phyloP scores from a whole-genome alignment of 1,139 yeast genomes.

The Blastobotrys proliferans region DNA sequence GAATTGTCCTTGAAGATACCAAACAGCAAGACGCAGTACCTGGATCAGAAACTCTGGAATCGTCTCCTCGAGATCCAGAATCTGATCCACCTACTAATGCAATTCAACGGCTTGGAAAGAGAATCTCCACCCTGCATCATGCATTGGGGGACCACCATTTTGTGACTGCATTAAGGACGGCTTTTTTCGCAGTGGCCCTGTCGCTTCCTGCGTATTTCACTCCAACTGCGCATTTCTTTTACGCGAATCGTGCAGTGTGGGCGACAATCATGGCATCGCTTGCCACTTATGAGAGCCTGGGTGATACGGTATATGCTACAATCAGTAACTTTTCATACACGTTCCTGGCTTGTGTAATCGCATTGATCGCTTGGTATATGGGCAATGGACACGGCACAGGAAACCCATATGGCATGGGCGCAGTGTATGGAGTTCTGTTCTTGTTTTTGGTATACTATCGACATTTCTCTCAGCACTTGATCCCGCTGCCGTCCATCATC shows the following conservation, averaged over 20 bases:
- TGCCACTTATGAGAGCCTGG: slow-evolving; percentile 31
- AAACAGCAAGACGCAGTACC: not conserved
- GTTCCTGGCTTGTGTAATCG: slow-evolving; percentile 32
- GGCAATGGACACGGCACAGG: slow-evolving; percentile 33
- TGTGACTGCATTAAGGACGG: slow-evolving; percentile 28
- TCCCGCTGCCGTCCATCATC: slow-evolving; percentile 33
- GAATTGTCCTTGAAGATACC: not conserved
- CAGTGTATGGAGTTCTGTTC: slow-evolving; percentile 28
- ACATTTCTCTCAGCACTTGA: slow-evolving; percentile 29
- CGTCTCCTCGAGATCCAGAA: slow-evolving; percentile 7
- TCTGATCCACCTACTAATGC: slow-evolving; percentile 31
- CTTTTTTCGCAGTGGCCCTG: slow-evolving; percentile 24
- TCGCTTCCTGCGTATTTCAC: slow-evolving; percentile 30
- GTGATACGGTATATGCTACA: slow-evolving; percentile 34
- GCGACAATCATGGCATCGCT: slow-evolving; percentile 32
- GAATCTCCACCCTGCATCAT: not conserved
- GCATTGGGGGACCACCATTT: slow-evolving; percentile 22
- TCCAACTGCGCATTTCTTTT: slow-evolving; percentile 29
- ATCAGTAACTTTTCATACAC: slow-evolving; percentile 29
- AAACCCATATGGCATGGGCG: slow-evolving; percentile 33
- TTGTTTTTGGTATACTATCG: slow-evolving; percentile 29
- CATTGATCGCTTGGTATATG: slow-evolving; percentile 37
- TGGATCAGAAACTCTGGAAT: not conserved
- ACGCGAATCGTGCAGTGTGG: slow-evolving; percentile 33
- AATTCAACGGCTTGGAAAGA: slow-evolving; percentile 21